Evolutionary conservation across 2,329 filamentous ascomycete species (phyloP).

Genomic region (Arthrobotrys musiformis): DNA sequence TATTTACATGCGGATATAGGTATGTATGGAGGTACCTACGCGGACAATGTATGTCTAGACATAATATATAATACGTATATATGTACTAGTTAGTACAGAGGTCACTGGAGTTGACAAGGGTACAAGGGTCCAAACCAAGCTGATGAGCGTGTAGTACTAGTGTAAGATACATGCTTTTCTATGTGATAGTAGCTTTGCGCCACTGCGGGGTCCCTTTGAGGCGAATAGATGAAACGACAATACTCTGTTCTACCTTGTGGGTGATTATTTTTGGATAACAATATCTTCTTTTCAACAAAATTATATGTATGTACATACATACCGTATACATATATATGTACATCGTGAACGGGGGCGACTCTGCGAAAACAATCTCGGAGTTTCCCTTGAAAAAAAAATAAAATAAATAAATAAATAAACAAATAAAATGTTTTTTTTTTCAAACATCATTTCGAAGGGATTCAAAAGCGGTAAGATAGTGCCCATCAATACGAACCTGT

Average conservation of each 20-base stretch:
- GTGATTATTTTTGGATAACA: neutral
- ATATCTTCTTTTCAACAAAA: neutral
- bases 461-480: constrained; percentile 14
- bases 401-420: too few species aligned
- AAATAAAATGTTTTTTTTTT: too few species aligned
- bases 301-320: too few species aligned
- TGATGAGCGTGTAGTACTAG: constrained; percentile 20
- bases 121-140: constrained; percentile 22
- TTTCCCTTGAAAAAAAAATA: neutral
- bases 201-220: constrained; percentile 48
- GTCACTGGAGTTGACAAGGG: too few species aligned
- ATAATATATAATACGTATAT: too few species aligned
- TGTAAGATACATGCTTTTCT: too few species aligned
- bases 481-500: neutral
- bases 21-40: too few species aligned
- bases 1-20: too few species aligned
- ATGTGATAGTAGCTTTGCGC: constrained; percentile 24
- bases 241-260: constrained; percentile 3
- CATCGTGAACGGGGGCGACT: neutral
- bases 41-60: too few species aligned
- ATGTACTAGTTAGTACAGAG: too few species aligned
- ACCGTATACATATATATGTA: neutral
- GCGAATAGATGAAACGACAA: constrained; percentile 40
- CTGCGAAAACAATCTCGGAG: neutral
- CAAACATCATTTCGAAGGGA: too few species aligned